phyloP scores from a whole-genome alignment of 192 early-diverging fungal genomes.

The Backusella parvicylindrica region DNA sequence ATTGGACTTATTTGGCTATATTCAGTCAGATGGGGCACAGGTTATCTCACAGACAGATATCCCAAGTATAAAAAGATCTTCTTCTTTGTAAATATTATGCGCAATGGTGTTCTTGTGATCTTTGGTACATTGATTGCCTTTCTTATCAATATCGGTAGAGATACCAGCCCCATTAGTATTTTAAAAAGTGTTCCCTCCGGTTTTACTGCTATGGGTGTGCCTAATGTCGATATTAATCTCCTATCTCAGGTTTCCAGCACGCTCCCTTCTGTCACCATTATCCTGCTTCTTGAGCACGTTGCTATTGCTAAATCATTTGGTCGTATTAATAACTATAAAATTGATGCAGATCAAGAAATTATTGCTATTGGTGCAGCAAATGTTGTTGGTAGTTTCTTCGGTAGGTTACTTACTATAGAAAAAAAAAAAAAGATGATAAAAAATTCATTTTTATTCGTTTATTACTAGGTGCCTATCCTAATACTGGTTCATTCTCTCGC shows the following conservation, averaged over 20 bases:
- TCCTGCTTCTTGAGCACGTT: conserved; percentile 86
- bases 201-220: conserved; percentile 59
- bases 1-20: conserved; percentile 41
- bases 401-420: conserved; percentile 35
- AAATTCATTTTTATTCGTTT: not conserved
- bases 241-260: conserved; percentile 50
- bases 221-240: conserved; percentile 46
- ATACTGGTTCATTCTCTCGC: conserved; percentile 90
- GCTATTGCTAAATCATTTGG: conserved; percentile 90
- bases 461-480: conserved; percentile 56
- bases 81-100: conserved; percentile 62
- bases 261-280: conserved; percentile 63
- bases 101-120: conserved; percentile 70
- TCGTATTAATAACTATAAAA: conserved; percentile 76
- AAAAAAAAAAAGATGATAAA: not conserved
- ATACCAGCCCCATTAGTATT: conserved; percentile 53
- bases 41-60: conserved; percentile 38
- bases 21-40: conserved; percentile 34
- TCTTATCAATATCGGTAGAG: conserved; percentile 39
- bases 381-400: conserved; percentile 77
- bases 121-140: conserved; percentile 75
- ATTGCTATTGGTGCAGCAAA: conserved; percentile 79
- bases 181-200: conserved; percentile 74
- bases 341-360: conserved; percentile 82
- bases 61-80: conserved; percentile 46